A percentile compares a stretch with the other conserved stretches of the same genome.
phyloP scores from a whole-genome alignment of 1,284 basidiomycete genomes.

The Malassezia equina region DNA sequence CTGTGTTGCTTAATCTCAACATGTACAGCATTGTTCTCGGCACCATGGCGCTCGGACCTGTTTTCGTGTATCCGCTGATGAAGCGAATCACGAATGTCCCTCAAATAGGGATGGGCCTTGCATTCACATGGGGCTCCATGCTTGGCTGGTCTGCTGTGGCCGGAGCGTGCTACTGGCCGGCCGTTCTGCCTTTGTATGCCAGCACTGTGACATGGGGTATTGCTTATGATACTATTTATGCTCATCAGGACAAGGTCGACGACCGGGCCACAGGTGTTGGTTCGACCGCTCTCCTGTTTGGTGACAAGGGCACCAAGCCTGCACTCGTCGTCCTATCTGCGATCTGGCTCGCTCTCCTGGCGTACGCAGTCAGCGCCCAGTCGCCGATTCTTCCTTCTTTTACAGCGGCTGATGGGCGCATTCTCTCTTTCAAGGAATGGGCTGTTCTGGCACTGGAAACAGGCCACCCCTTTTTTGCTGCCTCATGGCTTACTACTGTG shows the following conservation, averaged over 20 bases:
- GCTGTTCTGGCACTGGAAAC: conserved; percentile 55
- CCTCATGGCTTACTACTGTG: conserved; percentile 64
- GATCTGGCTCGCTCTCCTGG: conserved; percentile 64
- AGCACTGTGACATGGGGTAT: conserved; percentile 87
- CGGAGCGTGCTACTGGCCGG: conserved; percentile 65
- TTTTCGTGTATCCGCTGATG: conserved; percentile 89
- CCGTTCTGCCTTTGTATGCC: conserved; percentile 70
- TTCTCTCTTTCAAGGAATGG: conserved; percentile 2
- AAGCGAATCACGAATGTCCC: conserved; percentile 96
- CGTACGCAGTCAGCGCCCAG: conserved; percentile 54
- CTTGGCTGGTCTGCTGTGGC: conserved; percentile 92
- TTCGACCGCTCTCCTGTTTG: conserved; percentile 83
- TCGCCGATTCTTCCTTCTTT: conserved; percentile 12
- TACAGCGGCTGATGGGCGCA: background rate
- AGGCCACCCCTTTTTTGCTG: conserved; percentile 63
- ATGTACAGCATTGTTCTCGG: conserved; percentile 89
- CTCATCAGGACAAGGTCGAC: conserved; percentile 94
- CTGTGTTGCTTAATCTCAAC: conserved; percentile 80
- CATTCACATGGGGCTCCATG: conserved; percentile 91
- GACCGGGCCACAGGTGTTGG: conserved; percentile 80
- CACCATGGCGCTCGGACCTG: conserved; percentile 75
- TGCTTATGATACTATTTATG: conserved; percentile 95
- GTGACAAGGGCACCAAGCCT: conserved; percentile 59
- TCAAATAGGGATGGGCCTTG: conserved; percentile 59
- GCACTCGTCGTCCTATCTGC: conserved; percentile 67